A percentile compares a stretch with the other conserved stretches of the same genome.
Conservation (phyloP, 2,329 filamentous ascomycete species). For the Epichloe elymi region DNA sequence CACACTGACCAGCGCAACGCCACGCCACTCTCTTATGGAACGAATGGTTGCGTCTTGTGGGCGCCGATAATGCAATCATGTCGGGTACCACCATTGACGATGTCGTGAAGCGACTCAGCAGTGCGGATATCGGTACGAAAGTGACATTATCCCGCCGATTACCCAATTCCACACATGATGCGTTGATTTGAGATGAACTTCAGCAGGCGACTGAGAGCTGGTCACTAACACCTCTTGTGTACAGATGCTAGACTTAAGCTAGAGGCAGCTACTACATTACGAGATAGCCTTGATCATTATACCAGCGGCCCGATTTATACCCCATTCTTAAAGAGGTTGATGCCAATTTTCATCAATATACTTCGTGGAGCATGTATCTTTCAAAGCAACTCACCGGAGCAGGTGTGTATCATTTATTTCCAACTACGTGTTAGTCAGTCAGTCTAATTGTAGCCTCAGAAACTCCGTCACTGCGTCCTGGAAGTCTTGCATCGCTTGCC, state of each 20-base stretch:
- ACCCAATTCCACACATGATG: neutral
- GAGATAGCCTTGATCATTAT: slow-evolving; percentile 86
- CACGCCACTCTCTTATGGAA: slow-evolving; percentile 22
- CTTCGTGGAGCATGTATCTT: slow-evolving; percentile 81
- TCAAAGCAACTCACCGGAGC: slow-evolving; percentile 77
- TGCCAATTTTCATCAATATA: slow-evolving; percentile 80
- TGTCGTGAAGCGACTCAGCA: slow-evolving; percentile 46
- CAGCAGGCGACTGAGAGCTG: neutral
- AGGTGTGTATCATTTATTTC: slow-evolving; percentile 39
- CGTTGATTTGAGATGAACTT: neutral
- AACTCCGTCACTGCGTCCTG: slow-evolving; percentile 82
- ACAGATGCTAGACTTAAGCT: slow-evolving; percentile 71
- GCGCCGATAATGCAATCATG: slow-evolving; percentile 42
- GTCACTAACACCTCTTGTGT: slow-evolving; percentile 4
- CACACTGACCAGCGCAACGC: slow-evolving; percentile 9
- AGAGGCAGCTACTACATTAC: slow-evolving; percentile 71
- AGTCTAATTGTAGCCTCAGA: slow-evolving; percentile 33
- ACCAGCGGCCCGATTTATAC: slow-evolving; percentile 64
- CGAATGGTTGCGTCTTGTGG: slow-evolving; percentile 19
- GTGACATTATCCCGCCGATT: neutral
- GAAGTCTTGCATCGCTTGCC: slow-evolving; percentile 86
- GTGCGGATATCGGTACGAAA: slow-evolving; percentile 38
- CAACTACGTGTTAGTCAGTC: neutral
- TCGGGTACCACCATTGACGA: slow-evolving; percentile 48
- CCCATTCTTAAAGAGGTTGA: slow-evolving; percentile 71